Evolutionary conservation across 441 rosid species (phyloP).

Genomic region (Erysimum cheiri): DNA sequence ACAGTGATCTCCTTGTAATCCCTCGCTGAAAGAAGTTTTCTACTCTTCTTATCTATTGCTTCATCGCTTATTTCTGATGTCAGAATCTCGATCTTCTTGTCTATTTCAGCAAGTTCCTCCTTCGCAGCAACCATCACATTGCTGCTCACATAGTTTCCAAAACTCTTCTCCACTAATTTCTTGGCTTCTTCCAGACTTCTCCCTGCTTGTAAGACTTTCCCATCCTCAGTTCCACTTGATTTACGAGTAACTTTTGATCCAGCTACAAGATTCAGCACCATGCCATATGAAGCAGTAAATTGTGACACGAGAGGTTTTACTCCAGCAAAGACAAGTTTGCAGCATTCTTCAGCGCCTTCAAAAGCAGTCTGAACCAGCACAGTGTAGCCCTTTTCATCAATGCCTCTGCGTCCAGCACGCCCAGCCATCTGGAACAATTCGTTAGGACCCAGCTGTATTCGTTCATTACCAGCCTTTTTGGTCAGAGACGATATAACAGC

Average conservation of each 20-base stretch:
- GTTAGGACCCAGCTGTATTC: slow-evolving; percentile 76
- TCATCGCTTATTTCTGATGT: slow-evolving; percentile 75
- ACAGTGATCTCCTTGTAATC: slow-evolving; percentile 78
- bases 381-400: slow-evolving; percentile 84
- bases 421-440: slow-evolving; percentile 98
- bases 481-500: slow-evolving; percentile 83
- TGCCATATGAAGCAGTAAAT: slow-evolving; percentile 97
- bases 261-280: slow-evolving; percentile 93
- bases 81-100: slow-evolving; percentile 71
- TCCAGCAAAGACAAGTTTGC: slow-evolving; percentile 85
- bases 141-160: slow-evolving; percentile 95
- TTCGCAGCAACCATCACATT: slow-evolving; percentile 91
- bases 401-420: slow-evolving; percentile 97
- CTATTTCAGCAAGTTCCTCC: slow-evolving; percentile 80
- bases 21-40: slow-evolving; percentile 62
- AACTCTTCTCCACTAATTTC: slow-evolving; percentile 91
- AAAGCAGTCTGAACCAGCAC: slow-evolving; percentile 80
- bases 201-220: slow-evolving; percentile 62
- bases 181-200: slow-evolving; percentile 93
- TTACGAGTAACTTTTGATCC: slow-evolving; percentile 74
- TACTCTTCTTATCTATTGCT: slow-evolving; percentile 82
- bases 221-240: slow-evolving; percentile 59
- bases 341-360: slow-evolving; percentile 96
- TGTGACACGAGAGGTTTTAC: slow-evolving; percentile 92
- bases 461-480: slow-evolving; percentile 76